Conservation (phyloP, 257 asterid species). For the Solanum neorickii region DNA sequence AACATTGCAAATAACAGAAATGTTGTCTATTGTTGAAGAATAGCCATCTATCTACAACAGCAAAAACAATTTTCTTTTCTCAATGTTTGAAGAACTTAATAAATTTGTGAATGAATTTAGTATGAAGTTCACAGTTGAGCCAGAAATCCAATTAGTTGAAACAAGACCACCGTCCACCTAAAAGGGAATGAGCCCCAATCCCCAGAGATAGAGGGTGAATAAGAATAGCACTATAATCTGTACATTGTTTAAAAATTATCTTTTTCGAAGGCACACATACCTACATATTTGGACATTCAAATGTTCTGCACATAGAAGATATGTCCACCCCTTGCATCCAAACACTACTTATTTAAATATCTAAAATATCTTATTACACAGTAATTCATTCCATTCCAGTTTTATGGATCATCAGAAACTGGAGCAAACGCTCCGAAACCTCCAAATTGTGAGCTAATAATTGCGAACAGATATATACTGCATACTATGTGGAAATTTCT, state of each 20-base stretch:
- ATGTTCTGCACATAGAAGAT: neutral
- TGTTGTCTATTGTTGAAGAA: neutral
- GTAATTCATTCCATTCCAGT: neutral
- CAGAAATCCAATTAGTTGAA: neutral
- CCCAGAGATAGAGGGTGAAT: neutral
- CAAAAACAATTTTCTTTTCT: neutral
- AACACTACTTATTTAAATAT: neutral
- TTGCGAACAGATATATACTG: neutral
- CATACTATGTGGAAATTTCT: neutral
- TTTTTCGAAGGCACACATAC: neutral
- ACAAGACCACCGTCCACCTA: neutral
- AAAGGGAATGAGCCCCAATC: neutral
- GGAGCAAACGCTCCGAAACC: neutral
- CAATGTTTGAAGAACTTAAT: too few species aligned
- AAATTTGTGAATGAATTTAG: neutral
- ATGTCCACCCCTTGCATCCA: neutral
- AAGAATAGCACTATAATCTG: neutral
- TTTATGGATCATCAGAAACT: neutral
- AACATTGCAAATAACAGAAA: neutral
- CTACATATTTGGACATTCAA: neutral
- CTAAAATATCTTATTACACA: neutral
- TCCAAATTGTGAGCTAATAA: neutral
- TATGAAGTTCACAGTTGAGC: neutral
- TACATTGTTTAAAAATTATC: neutral
- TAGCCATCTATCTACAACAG: neutral